phyloP scores from a whole-genome alignment of 176 grass and related monocot species.

The Saccharum spontaneum region DNA sequence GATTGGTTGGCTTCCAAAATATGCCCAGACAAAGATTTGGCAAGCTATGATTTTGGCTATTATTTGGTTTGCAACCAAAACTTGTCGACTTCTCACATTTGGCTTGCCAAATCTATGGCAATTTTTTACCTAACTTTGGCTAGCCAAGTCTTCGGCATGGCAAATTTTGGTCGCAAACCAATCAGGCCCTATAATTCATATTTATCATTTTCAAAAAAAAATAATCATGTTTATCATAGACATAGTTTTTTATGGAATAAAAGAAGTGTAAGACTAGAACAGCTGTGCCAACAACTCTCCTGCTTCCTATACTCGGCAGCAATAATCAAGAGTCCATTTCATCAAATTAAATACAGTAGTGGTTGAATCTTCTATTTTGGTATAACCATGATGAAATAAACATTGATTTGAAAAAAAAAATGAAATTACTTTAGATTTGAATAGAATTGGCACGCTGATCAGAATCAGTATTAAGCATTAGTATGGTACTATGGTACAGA shows the following conservation, averaged over 20 bases:
- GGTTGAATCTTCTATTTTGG: neutral
- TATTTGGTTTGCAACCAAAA: too few species aligned
- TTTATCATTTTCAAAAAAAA: neutral
- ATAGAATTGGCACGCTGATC: neutral
- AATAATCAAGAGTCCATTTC: conserved; percentile 22
- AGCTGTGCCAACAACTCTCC: conserved; percentile 4
- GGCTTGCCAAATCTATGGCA: too few species aligned
- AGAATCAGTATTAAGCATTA: conserved; percentile 26
- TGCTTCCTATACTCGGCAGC: conserved; percentile 1
- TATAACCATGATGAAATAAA: neutral
- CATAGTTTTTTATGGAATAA: neutral
- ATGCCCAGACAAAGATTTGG: too few species aligned
- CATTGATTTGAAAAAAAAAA: neutral
- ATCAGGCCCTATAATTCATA: neutral
- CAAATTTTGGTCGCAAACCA: too few species aligned
- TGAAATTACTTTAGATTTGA: neutral
- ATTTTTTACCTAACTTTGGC: too few species aligned
- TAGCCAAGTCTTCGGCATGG: too few species aligned
- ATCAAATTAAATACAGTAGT: conserved; percentile 6
- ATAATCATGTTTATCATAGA: neutral
- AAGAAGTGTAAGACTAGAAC: neutral
- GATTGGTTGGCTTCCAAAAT: too few species aligned
- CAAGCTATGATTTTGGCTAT: too few species aligned
- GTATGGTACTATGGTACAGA: neutral
- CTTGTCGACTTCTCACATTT: too few species aligned